A percentile compares a stretch with the other conserved stretches of the same genome.
These are phyloP conservation scores for Hydrangea macrophylla DNA, from an alignment of 148 eudicot species.

Conservation along the genomic window DNA sequence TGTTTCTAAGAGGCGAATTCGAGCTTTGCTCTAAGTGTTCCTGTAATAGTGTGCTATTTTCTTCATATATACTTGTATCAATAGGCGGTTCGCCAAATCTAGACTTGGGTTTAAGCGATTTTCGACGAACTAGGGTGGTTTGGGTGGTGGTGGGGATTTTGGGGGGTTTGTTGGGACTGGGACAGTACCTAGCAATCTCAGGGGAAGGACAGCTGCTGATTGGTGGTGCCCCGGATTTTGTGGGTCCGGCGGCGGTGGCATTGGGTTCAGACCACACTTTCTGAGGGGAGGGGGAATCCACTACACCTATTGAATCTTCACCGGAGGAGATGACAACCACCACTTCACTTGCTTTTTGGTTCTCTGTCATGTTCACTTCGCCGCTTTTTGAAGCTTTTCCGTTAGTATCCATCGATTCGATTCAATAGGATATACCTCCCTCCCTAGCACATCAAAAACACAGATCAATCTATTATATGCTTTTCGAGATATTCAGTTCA, in stretches of 20 bases:
- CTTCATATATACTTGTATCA: slow-evolving; percentile 29
- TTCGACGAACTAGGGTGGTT: slow-evolving; percentile 34
- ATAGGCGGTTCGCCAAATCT: slow-evolving; percentile 72
- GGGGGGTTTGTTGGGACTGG: slow-evolving; percentile 50
- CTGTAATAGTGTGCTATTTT: slow-evolving; percentile 14
- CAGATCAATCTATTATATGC: too few species aligned
- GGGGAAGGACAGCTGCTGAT: slow-evolving; percentile 35
- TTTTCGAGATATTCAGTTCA: too few species aligned
- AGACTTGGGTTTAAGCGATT: slow-evolving; percentile 48
- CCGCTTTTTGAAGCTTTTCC: slow-evolving; percentile 20
- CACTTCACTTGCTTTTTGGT: slow-evolving; percentile 21
- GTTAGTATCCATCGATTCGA: slow-evolving; percentile 28
- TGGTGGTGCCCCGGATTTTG: slow-evolving; percentile 14
- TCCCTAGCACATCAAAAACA: slow-evolving; percentile 7
- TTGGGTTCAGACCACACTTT: too few species aligned
- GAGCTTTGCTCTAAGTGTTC: slow-evolving; percentile 25
- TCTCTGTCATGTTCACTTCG: slow-evolving; percentile 30
- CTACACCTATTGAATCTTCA: slow-evolving; percentile 15
- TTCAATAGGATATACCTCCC: too few species aligned
- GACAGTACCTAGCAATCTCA: slow-evolving; percentile 31
- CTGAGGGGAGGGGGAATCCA: slow-evolving; percentile 25
- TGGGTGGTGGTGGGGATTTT: slow-evolving; percentile 40
- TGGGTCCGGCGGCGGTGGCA: slow-evolving; percentile 13
- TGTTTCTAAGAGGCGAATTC: background rate
- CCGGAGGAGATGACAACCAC: slow-evolving; percentile 21